Evolutionary conservation across 495 filamentous ascomycete species (phyloP), one percentile per base, ranked within the genome.

Genomic region (Neurospora discreta): DNA sequence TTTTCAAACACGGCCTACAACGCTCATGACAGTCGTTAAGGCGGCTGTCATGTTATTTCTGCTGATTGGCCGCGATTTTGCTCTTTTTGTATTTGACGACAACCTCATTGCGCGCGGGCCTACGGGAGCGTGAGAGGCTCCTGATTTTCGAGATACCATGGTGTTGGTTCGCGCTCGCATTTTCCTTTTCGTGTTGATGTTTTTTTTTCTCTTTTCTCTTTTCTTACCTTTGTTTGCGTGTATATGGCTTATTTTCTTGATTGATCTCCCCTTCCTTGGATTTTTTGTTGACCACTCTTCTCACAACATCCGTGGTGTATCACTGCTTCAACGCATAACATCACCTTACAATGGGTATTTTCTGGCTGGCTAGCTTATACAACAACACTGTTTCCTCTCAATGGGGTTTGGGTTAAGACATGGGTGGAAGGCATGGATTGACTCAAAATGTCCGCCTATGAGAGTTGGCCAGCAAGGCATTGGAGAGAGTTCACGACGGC

Each of bases 131-230:
- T 60, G 52, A 60, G 52, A 60, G 52, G 52, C 52, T 60, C 52
- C 52, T 60, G 52, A 60, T 60, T 60, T 60, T 60, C 52, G 52
- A 60, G 52, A 60, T 60, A 60, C 52, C 52, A 60, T 60, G 52
- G 52, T 60, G 52, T 60, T 60, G 52, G 52, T 60, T 60, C 52
- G 52, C 26, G 52, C 52, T 60, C 52, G 52, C 52, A 60, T 72
- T 60, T 72, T 36, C 33, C 33, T 38, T 67, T 60, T 68, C 69
- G n/a, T 69, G 20, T 73, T 68, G 74, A 10, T 68, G 42, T 71
- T 39, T 68, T 60, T 71, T 39, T 68, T 60, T 72, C 38, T 70
- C 68, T 75, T 20, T 41, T 39, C 9, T 43, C 3, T 68, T 68
- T 65, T 6, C 11, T 1, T 39, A 11, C 40, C 1, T 69, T 41